phyloP scores from a whole-genome alignment of 352 stramenopile species.

The Phytopythium boreale region DNA sequence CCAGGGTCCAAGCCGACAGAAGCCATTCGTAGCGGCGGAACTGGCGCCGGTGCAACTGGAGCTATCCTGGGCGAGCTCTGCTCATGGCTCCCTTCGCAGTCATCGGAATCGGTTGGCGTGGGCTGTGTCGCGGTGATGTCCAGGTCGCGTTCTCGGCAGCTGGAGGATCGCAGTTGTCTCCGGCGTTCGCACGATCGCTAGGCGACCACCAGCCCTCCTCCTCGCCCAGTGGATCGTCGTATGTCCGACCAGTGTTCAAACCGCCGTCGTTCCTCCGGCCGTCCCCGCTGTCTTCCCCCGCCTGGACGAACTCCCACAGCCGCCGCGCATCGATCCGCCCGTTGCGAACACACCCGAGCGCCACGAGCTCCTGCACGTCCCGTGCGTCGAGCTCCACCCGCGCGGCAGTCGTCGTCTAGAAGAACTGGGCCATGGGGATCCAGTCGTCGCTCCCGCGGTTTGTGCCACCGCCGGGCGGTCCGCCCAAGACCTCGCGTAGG shows the following conservation, averaged over 20 bases:
- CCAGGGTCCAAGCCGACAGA: background rate
- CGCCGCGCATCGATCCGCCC: background rate
- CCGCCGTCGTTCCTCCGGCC: background rate
- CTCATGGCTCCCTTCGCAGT: no score
- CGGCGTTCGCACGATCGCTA: background rate
- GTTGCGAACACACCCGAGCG: slow-evolving; percentile 7
- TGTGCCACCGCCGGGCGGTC: background rate
- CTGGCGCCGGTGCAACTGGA: background rate
- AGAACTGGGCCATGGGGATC: slow-evolving; percentile 8
- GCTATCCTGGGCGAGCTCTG: background rate
- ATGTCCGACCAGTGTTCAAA: background rate
- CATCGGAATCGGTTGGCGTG: background rate
- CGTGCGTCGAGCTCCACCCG: slow-evolving; percentile 1
- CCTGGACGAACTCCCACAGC: slow-evolving; percentile 1
- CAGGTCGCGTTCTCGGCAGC: background rate
- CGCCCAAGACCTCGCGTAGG: background rate
- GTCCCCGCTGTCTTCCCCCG: no score
- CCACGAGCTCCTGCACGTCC: slow-evolving; percentile 9
- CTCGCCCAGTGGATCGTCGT: background rate
- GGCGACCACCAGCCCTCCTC: slow-evolving; percentile 3
- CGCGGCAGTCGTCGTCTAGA: background rate
- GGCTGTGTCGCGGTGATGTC: background rate
- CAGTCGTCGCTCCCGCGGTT: background rate
- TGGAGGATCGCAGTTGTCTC: slow-evolving; percentile 1
- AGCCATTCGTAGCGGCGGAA: background rate